phyloP scores from a whole-genome alignment of 2,329 filamentous ascomycete species.

The Trichophyton equinum region DNA sequence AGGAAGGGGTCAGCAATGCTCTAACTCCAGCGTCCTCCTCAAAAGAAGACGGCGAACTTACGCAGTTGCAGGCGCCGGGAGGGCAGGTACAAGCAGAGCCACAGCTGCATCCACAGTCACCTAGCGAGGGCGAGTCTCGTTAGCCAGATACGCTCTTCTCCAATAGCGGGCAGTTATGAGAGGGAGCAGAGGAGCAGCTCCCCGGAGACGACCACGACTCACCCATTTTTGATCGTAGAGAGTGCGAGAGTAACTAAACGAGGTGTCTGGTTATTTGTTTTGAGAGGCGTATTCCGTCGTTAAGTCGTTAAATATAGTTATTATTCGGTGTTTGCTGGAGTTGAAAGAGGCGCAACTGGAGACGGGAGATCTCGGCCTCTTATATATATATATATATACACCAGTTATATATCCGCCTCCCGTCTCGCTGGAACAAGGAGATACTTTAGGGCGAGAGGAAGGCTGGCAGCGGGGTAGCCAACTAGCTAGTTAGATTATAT shows the following conservation, averaged over 20 bases:
- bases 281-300: neutral
- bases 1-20: neutral
- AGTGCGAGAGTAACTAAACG: neutral
- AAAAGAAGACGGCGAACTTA: conserved; percentile 16
- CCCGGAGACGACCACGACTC: neutral
- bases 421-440: no score
- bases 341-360: neutral
- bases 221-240: neutral
- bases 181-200: no score
- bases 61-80: conserved; percentile 30
- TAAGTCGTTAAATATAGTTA: neutral
- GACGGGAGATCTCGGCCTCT: neutral
- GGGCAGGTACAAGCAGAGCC: conserved; percentile 32
- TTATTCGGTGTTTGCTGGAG: neutral
- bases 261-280: neutral
- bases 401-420: no score
- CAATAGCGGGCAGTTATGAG: neutral
- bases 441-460: no score
- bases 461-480: no score
- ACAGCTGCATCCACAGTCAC: conserved; percentile 30
- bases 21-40: neutral
- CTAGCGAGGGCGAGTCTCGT: neutral
- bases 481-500: no score
- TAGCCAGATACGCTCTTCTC: neutral
- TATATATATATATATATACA: neutral